A percentile compares a stretch with the other conserved stretches of the same genome.
phyloP scores from a whole-genome alignment of 1,284 basidiomycete genomes.

The Sanghuangporus sanghuang region DNA sequence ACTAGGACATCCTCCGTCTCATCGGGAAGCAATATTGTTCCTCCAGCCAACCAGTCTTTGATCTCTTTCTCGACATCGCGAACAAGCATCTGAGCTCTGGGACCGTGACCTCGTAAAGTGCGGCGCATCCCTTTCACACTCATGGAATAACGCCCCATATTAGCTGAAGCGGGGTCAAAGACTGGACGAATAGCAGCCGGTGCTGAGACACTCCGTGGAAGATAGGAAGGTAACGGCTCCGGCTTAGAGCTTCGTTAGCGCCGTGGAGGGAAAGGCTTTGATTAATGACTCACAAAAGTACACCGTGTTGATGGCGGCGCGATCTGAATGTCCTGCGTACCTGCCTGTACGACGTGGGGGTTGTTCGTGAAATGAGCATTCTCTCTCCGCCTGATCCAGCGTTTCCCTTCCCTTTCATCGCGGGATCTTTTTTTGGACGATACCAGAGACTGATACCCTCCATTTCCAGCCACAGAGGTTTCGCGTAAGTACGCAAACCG shows the following conservation, averaged over 20 bases:
- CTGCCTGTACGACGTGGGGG: conserved; percentile 59
- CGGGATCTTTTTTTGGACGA: conserved; percentile 33
- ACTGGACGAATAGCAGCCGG: conserved; percentile 39
- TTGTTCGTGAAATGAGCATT: conserved; percentile 71
- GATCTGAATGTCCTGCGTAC: conserved; percentile 47
- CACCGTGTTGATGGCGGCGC: conserved; percentile 38
- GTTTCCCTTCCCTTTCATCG: conserved; percentile 68
- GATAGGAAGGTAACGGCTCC: conserved; percentile 62
- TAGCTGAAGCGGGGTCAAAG: conserved; percentile 48
- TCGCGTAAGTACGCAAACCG: conserved; percentile 47
- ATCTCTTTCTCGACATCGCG: conserved; percentile 62
- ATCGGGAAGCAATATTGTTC: conserved; percentile 50
- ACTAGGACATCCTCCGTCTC: conserved; percentile 25
- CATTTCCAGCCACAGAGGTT: conserved; percentile 16
- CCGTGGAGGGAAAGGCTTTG: background rate
- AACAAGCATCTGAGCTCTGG: conserved; percentile 55
- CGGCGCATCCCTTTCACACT: conserved; percentile 70
- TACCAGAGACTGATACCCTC: conserved; percentile 15
- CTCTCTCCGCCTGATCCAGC: conserved; percentile 68
- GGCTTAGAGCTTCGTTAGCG: conserved; percentile 30
- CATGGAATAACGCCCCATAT: conserved; percentile 70
- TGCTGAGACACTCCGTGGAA: conserved; percentile 53
- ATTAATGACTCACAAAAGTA: conserved; percentile 43
- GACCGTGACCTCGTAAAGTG: conserved; percentile 56
- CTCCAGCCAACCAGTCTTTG: conserved; percentile 55